Evolutionary conservation across 768 basidiomycete genomes (phyloP).

Genomic region (Lactarius indigo): DNA sequence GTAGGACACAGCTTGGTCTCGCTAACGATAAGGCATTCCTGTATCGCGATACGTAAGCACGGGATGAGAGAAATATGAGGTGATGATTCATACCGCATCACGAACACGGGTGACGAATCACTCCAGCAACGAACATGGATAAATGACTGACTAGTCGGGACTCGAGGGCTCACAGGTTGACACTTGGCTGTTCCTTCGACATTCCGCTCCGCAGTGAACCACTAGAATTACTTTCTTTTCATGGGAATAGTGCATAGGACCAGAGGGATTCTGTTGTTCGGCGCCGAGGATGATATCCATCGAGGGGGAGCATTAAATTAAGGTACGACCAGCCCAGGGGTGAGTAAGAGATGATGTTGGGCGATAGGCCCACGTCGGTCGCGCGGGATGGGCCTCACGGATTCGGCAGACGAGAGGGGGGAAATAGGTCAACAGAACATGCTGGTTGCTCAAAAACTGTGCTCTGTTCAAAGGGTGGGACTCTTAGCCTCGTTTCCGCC

Average conservation of each 20-base stretch:
- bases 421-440: background rate
- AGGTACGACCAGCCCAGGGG: slow-evolving; percentile 3
- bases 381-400: background rate
- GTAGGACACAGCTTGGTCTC: background rate
- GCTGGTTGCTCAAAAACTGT: background rate
- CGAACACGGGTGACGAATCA: background rate
- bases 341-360: background rate
- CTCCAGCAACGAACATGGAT: slow-evolving; percentile 6
- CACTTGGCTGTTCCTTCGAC: background rate
- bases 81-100: slow-evolving; percentile 8
- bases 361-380: background rate
- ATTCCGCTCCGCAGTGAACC: background rate
- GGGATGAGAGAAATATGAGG: background rate
- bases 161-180: background rate
- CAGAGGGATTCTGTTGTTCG: background rate
- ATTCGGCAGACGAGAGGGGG: background rate
- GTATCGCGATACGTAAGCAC: slow-evolving; percentile 2
- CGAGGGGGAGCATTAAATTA: slow-evolving; percentile 2
- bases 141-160: background rate
- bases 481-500: slow-evolving; percentile 13
- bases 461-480: background rate
- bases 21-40: background rate
- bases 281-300: background rate
- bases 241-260: background rate
- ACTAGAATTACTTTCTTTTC: background rate